phyloP scores from a whole-genome alignment of 331 rosid species.

The Phaseolus coccineus region DNA sequence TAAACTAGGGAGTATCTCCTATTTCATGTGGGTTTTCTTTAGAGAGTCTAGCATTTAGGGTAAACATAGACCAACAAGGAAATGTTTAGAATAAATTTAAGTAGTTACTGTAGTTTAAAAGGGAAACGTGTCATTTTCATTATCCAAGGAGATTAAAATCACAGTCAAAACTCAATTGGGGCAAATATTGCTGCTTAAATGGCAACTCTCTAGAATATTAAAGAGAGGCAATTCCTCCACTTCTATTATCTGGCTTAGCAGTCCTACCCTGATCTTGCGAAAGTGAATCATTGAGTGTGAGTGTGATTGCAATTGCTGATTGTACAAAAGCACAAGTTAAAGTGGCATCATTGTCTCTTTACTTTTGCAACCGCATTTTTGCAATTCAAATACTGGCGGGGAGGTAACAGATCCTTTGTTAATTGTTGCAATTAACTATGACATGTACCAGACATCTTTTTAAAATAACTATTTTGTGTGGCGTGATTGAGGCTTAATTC shows the following conservation, averaged over 20 bases:
- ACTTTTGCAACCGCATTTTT: background rate
- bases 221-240: background rate
- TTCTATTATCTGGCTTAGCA: background rate
- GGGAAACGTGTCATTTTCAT: background rate
- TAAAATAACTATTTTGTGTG: background rate
- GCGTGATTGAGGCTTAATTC: constrained; percentile 1
- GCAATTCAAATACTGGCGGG: background rate
- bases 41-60: background rate
- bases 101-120: background rate
- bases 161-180: background rate
- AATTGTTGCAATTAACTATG: background rate
- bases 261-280: background rate
- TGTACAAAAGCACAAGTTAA: background rate
- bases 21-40: background rate
- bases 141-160: background rate
- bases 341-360: no score
- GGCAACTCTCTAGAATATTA: background rate
- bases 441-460: background rate
- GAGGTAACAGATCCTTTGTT: background rate
- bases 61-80: background rate
- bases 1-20: background rate
- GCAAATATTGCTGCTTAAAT: background rate
- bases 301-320: background rate
- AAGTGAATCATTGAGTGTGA: constrained; percentile 1
- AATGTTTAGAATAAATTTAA: background rate